Percentiles rank a stretch among this genome's conserved stretches.
Conservation (phyloP, 495 filamentous ascomycete species). For the Echria macrotheca region DNA sequence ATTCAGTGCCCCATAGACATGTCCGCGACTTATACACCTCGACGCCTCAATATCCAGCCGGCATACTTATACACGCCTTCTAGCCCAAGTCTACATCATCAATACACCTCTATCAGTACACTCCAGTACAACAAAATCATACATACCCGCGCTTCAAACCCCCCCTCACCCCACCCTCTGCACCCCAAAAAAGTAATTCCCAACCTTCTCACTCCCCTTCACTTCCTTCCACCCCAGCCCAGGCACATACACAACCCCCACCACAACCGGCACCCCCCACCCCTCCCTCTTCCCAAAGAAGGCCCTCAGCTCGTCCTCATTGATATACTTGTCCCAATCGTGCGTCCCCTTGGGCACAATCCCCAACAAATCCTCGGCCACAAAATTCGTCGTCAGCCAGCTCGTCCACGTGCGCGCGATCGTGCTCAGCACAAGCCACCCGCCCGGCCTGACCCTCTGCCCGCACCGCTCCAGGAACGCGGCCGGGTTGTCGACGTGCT, state of each 20-base stretch:
- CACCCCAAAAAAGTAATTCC: slow-evolving; percentile 95
- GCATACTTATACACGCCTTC: too few relatives aligned
- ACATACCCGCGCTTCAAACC: too few relatives aligned
- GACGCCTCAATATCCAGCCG: too few relatives aligned
- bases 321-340: slow-evolving; percentile 93
- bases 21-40: too few relatives aligned
- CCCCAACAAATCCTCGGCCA: slow-evolving; percentile 82
- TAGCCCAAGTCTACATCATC: too few relatives aligned
- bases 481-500: slow-evolving; percentile 72
- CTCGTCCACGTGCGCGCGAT: slow-evolving; percentile 83
- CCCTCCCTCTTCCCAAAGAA: slow-evolving; percentile 52
- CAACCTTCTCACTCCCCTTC: slow-evolving; percentile 71
- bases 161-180: slow-evolving; percentile 39
- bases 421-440: slow-evolving; percentile 86
- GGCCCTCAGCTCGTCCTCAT: slow-evolving; percentile 68
- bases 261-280: slow-evolving; percentile 44
- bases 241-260: slow-evolving; percentile 89
- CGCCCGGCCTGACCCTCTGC: slow-evolving; percentile 76
- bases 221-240: slow-evolving; percentile 90
- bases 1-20: too few relatives aligned
- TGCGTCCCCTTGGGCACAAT: slow-evolving; percentile 91
- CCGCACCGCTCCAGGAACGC: slow-evolving; percentile 64
- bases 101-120: too few relatives aligned
- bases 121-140: too few relatives aligned
- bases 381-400: slow-evolving; percentile 84